Percentiles rank a stretch among this genome's conserved stretches.
These are phyloP conservation scores for Termitomyces eurrhizus DNA, from an alignment of 768 basidiomycete species.

Conservation along the genomic window DNA sequence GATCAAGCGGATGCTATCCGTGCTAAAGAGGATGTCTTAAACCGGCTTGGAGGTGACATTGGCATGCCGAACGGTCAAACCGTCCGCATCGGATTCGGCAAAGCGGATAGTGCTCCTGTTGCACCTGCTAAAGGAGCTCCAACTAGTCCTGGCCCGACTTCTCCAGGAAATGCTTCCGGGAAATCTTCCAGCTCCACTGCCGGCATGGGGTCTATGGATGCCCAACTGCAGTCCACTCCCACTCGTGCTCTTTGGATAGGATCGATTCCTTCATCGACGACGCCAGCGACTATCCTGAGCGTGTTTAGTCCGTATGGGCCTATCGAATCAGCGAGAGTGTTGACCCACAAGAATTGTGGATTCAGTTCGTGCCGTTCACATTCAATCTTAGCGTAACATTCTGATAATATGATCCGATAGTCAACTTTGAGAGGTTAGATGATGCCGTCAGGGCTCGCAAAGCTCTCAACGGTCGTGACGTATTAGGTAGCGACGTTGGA, in stretches of 20 bases:
- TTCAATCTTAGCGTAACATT: conserved; percentile 7
- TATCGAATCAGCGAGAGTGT: conserved; percentile 93
- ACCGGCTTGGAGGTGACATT: conserved; percentile 90
- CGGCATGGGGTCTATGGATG: conserved; percentile 68
- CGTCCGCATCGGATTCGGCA: conserved; percentile 97
- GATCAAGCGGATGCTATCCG: conserved; percentile 94
- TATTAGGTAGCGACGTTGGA: conserved; percentile 94
- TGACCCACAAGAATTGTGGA: conserved; percentile 97
- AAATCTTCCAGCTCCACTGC: conserved; percentile 47
- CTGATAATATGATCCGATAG: conserved; percentile 31
- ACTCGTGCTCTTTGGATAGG: conserved; percentile 98
- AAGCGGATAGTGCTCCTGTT: conserved; percentile 93
- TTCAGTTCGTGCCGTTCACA: conserved; percentile 50
- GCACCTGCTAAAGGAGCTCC: conserved; percentile 79
- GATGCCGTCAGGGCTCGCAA: conserved; percentile 96
- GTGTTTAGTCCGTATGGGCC: conserved; percentile 98
- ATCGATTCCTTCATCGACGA: conserved; percentile 92
- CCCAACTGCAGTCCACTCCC: conserved; percentile 85
- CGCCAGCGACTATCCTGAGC: conserved; percentile 89
- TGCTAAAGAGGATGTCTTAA: conserved; percentile 96
- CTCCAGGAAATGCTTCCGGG: conserved; percentile 46
- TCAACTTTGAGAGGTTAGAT: conserved; percentile 97
- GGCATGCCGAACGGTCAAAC: conserved; percentile 94
- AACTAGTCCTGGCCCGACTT: conserved; percentile 60
- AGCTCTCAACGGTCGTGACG: conserved; percentile 92